phyloP scores from a whole-genome alignment of 805 yeast genomes.

The Metschnikowia continentalis region DNA sequence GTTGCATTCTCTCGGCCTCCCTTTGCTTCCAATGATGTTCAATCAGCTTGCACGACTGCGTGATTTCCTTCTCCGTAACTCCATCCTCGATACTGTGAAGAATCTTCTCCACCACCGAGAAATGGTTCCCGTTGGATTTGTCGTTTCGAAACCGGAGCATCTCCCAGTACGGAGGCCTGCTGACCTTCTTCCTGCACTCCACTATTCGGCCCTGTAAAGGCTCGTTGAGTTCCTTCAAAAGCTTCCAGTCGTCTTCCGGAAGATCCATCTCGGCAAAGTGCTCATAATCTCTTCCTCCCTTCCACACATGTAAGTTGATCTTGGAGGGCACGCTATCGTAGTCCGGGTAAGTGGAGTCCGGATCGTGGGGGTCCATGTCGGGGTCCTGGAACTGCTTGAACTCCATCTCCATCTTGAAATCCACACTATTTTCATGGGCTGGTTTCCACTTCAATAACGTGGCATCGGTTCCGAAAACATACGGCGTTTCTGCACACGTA shows the following conservation, averaged over 20 bases:
- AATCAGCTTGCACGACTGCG: conserved; percentile 53
- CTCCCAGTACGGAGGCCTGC: conserved; percentile 65
- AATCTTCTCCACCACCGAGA: conserved; percentile 75
- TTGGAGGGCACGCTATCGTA: conserved; percentile 73
- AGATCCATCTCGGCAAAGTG: conserved; percentile 63
- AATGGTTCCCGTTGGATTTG: conserved; percentile 82
- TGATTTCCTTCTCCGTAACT: conserved; percentile 73
- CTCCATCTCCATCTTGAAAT: conserved; percentile 65
- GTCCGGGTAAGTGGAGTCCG: conserved; percentile 67
- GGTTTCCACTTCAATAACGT: conserved; percentile 95
- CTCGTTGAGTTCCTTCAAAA: conserved; percentile 61
- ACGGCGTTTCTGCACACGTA: conserved; percentile 87
- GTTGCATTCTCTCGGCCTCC: conserved; percentile 34
- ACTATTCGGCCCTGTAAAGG: conserved; percentile 87
- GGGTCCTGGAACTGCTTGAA: conserved; percentile 59
- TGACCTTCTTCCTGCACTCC: conserved; percentile 69
- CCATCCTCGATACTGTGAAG: conserved; percentile 82
- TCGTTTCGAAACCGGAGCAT: conserved; percentile 90
- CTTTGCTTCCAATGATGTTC: conserved; percentile 61
- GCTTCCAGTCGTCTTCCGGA: conserved; percentile 75
- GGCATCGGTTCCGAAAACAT: conserved; percentile 82
- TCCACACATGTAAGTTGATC: conserved; percentile 71
- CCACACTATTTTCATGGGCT: conserved; percentile 90
- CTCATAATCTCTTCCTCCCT: conserved; percentile 58
- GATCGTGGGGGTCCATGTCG: conserved; percentile 61